Percentiles rank a stretch among this genome's conserved stretches.
Conservation (phyloP, 2,329 filamentous ascomycete species). For the Paracamarosporium sp. region DNA sequence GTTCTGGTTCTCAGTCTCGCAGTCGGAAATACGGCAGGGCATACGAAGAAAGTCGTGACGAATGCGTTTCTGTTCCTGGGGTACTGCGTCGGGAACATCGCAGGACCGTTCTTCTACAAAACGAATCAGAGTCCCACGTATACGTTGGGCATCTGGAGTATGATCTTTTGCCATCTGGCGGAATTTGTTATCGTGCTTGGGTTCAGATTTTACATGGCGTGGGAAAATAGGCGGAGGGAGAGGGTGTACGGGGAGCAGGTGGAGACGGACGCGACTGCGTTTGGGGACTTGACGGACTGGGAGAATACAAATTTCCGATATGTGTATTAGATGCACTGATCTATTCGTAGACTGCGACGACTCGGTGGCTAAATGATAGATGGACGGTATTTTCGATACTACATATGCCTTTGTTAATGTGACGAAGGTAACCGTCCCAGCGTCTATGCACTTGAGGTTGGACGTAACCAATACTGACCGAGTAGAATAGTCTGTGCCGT, state of each 20-base stretch:
- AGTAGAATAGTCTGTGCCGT: too few relatives aligned
- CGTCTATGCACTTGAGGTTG: too few relatives aligned
- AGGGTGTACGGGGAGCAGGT: neutral
- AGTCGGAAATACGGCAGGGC: constrained; percentile 30
- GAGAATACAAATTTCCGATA: neutral
- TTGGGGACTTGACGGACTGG: constrained; percentile 1
- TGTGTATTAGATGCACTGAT: neutral
- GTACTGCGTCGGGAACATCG: constrained; percentile 50
- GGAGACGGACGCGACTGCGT: neutral
- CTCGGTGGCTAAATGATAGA: too few relatives aligned
- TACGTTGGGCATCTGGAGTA: constrained; percentile 33
- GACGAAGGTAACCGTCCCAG: too few relatives aligned
- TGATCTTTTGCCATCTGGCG: neutral
- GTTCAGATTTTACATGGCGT: neutral
- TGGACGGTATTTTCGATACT: too few relatives aligned
- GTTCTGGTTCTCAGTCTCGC: neutral
- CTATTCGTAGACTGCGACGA: too few relatives aligned
- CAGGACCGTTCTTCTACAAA: constrained; percentile 37
- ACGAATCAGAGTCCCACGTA: constrained; percentile 42
- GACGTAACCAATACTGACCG: too few relatives aligned
- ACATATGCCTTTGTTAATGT: too few relatives aligned
- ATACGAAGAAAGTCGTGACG: constrained; percentile 47
- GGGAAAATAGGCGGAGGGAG: neutral
- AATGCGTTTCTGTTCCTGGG: constrained; percentile 47
- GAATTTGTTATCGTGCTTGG: neutral